These are phyloP conservation scores for Aspergillus neotritici DNA, from an alignment of 2,329 filamentous ascomycete genomes.

Conservation along the genomic window DNA sequence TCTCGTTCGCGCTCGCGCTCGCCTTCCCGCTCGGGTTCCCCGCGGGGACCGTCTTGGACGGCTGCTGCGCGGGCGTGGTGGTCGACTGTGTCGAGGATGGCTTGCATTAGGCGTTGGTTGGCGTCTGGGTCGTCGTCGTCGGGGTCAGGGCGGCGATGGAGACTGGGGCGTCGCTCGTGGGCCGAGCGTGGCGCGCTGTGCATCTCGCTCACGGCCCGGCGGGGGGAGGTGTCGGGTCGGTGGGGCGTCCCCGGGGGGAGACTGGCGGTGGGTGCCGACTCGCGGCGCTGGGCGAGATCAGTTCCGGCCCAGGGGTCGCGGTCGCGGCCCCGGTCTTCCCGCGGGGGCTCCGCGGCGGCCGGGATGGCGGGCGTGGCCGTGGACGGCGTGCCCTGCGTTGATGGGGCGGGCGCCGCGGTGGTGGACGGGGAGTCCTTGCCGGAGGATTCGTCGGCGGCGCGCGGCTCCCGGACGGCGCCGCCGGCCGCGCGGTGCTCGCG, in stretches of 20 bases:
- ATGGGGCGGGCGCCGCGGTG: conserved; percentile 4
- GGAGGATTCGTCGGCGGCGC: conserved; percentile 9
- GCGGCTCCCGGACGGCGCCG: conserved; percentile 10
- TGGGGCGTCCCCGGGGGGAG: conserved; percentile 20
- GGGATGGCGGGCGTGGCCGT: conserved; percentile 5
- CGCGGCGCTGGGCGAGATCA: conserved; percentile 13
- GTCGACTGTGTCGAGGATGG: conserved; percentile 39
- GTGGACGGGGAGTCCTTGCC: conserved; percentile 11
- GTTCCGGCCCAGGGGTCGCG: not conserved
- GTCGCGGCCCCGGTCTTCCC: not conserved
- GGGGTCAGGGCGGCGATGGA: conserved; percentile 12
- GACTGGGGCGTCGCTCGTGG: conserved; percentile 17
- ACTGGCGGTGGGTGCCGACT: conserved; percentile 19
- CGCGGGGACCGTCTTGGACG: conserved; percentile 21
- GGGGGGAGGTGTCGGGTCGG: conserved; percentile 25
- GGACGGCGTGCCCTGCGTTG: conserved; percentile 6
- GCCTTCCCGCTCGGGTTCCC: conserved; percentile 19
- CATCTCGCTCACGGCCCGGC: conserved; percentile 35
- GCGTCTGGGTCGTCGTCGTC: conserved; percentile 37
- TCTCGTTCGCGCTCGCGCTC: conserved; percentile 6
- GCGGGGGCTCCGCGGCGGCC: conserved; percentile 7
- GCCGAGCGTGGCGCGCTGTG: conserved; percentile 20
- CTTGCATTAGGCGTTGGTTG: conserved; percentile 38
- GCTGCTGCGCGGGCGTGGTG: conserved; percentile 33
- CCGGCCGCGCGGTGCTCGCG: conserved; percentile 21